A percentile compares a stretch with the other conserved stretches of the same genome.
These are phyloP conservation scores for Patellifolia procumbens DNA, from an alignment of 179 eudicot species.

Conservation along the genomic window DNA sequence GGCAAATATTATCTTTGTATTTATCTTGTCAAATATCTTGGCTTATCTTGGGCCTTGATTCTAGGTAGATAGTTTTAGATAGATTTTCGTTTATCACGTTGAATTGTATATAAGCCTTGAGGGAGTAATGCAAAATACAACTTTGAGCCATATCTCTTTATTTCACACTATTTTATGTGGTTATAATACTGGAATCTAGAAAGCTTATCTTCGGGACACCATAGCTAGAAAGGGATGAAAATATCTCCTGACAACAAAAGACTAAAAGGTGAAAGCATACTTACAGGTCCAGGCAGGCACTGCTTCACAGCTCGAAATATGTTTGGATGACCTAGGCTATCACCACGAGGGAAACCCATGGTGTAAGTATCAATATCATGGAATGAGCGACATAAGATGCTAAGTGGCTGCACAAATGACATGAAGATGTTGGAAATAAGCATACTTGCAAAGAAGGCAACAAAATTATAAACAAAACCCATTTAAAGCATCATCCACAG, in stretches of 20 bases:
- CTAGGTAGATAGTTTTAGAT: no score
- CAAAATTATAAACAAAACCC: neutral
- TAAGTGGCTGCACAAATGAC: slow-evolving; percentile 68
- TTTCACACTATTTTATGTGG: neutral
- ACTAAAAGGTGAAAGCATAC: slow-evolving; percentile 19
- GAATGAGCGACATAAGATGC: slow-evolving; percentile 78
- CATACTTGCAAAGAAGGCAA: neutral
- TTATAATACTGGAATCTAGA: neutral
- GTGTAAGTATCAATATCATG: slow-evolving; percentile 82
- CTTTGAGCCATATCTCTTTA: no score
- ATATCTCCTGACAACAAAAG: neutral
- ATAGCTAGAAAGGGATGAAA: neutral
- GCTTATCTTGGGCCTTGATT: no score
- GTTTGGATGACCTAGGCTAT: slow-evolving; percentile 61
- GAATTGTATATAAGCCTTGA: no score
- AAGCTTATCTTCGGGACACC: neutral
- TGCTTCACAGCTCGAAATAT: slow-evolving; percentile 80
- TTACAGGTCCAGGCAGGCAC: slow-evolving; percentile 93
- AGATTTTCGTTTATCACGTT: no score
- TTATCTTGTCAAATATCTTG: no score
- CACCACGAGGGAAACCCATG: slow-evolving; percentile 82
- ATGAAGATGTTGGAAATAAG: neutral
- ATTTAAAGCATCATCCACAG: neutral
- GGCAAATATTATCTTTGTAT: no score
- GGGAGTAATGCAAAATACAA: no score